Evolutionary conservation across 331 rosid genomes (phyloP).

Genomic region (Cydonia oblonga): DNA sequence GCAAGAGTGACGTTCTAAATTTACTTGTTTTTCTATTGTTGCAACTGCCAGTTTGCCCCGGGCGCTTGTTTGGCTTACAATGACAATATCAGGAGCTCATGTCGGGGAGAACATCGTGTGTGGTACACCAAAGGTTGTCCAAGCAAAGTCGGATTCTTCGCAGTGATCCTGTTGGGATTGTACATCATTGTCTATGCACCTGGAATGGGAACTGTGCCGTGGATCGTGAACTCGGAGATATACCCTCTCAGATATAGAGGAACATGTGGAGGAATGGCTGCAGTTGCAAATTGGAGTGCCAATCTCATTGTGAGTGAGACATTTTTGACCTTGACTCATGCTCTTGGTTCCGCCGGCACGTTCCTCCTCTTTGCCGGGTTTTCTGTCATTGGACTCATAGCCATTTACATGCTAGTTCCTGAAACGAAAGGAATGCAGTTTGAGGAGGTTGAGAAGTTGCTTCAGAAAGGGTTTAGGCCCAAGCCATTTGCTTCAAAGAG

Average conservation of each 20-base stretch:
- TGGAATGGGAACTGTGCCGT: slow-evolving; percentile 77
- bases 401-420: slow-evolving; percentile 41
- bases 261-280: slow-evolving; percentile 75
- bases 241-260: slow-evolving; percentile 72
- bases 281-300: slow-evolving; percentile 66
- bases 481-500: slow-evolving; percentile 6
- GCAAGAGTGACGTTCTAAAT: not conserved
- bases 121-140: slow-evolving; percentile 79
- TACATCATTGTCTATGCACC: slow-evolving; percentile 64
- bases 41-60: slow-evolving; percentile 29
- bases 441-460: slow-evolving; percentile 63
- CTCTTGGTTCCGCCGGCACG: slow-evolving; percentile 47
- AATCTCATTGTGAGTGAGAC: slow-evolving; percentile 64
- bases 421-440: slow-evolving; percentile 63
- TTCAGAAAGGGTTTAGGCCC: slow-evolving; percentile 28
- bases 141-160: slow-evolving; percentile 55
- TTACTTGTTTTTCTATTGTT: not conserved
- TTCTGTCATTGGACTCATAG: slow-evolving; percentile 38
- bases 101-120: slow-evolving; percentile 28
- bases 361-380: slow-evolving; percentile 64
- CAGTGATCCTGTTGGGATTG: slow-evolving; percentile 42
- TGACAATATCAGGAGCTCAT: slow-evolving; percentile 16
- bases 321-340: slow-evolving; percentile 47
- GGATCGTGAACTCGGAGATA: slow-evolving; percentile 81
- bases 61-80: slow-evolving; percentile 59